These are phyloP conservation scores for Cicer pinnatifidum DNA, from an alignment of 306 rosid genomes.

Conservation along the genomic window DNA sequence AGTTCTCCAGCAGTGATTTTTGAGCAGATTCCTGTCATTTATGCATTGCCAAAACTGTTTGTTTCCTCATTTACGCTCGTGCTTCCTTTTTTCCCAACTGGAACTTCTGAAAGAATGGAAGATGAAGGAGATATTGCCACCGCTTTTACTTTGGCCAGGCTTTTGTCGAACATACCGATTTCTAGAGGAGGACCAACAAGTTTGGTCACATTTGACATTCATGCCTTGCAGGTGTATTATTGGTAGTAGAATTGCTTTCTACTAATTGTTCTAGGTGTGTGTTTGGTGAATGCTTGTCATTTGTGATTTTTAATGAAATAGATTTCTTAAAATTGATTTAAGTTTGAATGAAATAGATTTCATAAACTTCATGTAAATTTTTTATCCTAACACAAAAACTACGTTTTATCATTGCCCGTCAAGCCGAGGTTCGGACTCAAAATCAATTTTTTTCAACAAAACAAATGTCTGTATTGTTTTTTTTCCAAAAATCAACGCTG, in stretches of 20 bases:
- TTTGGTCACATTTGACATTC: slow-evolving; percentile 91
- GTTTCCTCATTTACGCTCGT: slow-evolving; percentile 87
- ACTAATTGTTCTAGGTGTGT: slow-evolving; percentile 27
- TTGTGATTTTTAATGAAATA: slow-evolving; percentile 15
- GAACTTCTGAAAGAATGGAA: slow-evolving; percentile 97
- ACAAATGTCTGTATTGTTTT: background rate
- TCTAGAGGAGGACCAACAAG: slow-evolving; percentile 99
- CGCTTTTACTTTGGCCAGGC: slow-evolving; percentile 93
- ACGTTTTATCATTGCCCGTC: background rate
- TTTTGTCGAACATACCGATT: slow-evolving; percentile 87
- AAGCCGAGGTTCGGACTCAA: background rate
- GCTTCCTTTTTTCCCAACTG: slow-evolving; percentile 95
- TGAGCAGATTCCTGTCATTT: slow-evolving; percentile 95
- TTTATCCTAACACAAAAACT: background rate
- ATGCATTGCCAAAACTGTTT: slow-evolving; percentile 91
- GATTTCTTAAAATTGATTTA: background rate
- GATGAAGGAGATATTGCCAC: slow-evolving; percentile 99
- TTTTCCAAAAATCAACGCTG: background rate
- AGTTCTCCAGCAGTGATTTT: slow-evolving; percentile 90
- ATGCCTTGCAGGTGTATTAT: slow-evolving; percentile 84
- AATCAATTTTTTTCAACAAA: background rate
- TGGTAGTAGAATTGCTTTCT: slow-evolving; percentile 39
- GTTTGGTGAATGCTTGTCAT: slow-evolving; percentile 23
- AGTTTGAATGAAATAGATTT: background rate
- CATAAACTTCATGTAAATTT: background rate